phyloP scores from a whole-genome alignment of 139 green algal genomes.

The Picochlorum sp. region DNA sequence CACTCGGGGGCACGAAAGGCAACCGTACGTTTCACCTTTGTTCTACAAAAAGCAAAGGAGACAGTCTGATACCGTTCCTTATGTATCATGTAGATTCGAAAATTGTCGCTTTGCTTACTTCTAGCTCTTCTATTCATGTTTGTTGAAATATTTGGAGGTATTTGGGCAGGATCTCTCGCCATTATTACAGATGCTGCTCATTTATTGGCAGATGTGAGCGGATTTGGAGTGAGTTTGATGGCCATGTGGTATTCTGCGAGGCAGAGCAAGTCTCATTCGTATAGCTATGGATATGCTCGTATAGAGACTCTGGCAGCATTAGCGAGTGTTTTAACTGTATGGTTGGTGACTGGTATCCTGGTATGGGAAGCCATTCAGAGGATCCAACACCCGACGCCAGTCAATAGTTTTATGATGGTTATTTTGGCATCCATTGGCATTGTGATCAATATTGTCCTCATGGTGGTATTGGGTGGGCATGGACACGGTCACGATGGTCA shows the following conservation, averaged over 20 bases:
- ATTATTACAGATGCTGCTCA: constrained; percentile 93
- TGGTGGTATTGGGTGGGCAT: constrained; percentile 48
- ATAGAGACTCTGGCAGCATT: constrained; percentile 88
- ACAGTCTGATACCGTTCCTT: no score
- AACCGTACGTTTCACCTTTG: no score
- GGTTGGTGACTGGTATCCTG: constrained; percentile 81
- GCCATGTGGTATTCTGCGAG: constrained; percentile 32
- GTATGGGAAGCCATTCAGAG: constrained; percentile 76
- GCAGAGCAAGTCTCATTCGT: background rate
- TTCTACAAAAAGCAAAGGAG: no score
- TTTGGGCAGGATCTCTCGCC: constrained; percentile 66
- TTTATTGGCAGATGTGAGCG: constrained; percentile 83
- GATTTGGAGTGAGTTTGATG: constrained; percentile 76
- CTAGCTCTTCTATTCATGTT: constrained; percentile 47
- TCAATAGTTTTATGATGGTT: constrained; percentile 86
- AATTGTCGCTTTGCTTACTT: constrained; percentile 34
- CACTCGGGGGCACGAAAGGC: no score
- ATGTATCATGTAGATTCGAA: background rate
- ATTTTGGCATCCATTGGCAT: constrained; percentile 69
- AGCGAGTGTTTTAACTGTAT: constrained; percentile 74
- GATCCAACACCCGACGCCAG: constrained; percentile 43
- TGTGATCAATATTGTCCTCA: constrained; percentile 67
- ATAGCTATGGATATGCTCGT: constrained; percentile 77
- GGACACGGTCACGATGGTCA: constrained; percentile 10
- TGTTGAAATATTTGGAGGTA: constrained; percentile 36